These are phyloP conservation scores for Jaminaea rosea DNA, from an alignment of 1,284 basidiomycete genomes.

Conservation along the genomic window DNA sequence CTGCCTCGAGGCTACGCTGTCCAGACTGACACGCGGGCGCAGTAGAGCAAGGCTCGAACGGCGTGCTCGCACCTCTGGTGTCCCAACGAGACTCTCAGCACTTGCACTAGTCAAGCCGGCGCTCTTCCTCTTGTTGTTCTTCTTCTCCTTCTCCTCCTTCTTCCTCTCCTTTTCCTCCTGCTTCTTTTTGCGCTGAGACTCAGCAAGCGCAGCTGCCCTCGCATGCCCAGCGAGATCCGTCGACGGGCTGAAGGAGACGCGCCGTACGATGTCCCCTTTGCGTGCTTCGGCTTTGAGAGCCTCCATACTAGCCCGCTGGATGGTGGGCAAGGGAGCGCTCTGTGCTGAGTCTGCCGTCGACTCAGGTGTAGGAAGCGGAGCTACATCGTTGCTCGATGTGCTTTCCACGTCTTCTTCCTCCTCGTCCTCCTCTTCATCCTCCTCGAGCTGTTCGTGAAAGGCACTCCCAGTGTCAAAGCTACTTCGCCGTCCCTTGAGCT, in stretches of 20 bases:
- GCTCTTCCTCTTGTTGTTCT: conserved; percentile 25
- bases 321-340: conserved; percentile 42
- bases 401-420: too few relatives aligned
- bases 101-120: background rate
- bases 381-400: too few relatives aligned
- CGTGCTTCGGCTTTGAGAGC: too few relatives aligned
- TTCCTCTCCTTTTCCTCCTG: conserved; percentile 42
- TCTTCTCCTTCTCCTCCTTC: conserved; percentile 37
- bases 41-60: conserved; percentile 10
- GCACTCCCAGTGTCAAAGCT: too few relatives aligned
- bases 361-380: too few relatives aligned
- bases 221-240: too few relatives aligned
- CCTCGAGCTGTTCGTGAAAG: too few relatives aligned
- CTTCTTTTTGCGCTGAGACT: conserved; percentile 41
- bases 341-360: conserved; percentile 42
- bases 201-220: conserved; percentile 31
- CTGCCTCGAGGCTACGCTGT: background rate
- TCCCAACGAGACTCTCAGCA: conserved; percentile 29
- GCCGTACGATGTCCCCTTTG: conserved; percentile 34
- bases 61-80: conserved; percentile 31
- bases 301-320: too few relatives aligned
- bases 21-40: background rate
- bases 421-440: too few relatives aligned
- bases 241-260: conserved; percentile 26
- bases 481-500: too few relatives aligned